A percentile compares a stretch with the other conserved stretches of the same genome.
Evolutionary conservation across 1,139 yeast genomes (phyloP).

Genomic region (Ogataea hybrid): DNA sequence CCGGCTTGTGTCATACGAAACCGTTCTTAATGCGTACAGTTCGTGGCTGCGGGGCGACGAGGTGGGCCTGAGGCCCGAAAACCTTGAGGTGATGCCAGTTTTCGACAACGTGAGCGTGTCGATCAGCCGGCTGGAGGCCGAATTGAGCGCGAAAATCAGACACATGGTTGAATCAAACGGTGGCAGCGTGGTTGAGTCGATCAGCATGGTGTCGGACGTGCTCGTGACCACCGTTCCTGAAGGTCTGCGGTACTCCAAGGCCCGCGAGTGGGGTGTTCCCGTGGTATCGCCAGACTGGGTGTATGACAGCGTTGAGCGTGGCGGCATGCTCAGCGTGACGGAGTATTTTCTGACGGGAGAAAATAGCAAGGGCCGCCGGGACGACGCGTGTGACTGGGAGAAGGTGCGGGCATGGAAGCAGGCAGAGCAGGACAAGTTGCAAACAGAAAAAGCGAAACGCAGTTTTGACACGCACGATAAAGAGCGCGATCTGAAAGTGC

Average conservation of each 20-base stretch:
- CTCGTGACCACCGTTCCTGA: slow-evolving; percentile 48
- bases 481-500: slow-evolving; percentile 29
- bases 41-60: slow-evolving; percentile 54
- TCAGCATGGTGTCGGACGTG: slow-evolving; percentile 49
- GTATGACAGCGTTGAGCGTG: slow-evolving; percentile 57
- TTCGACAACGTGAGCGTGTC: slow-evolving; percentile 28
- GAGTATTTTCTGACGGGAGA: slow-evolving; percentile 39
- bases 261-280: slow-evolving; percentile 64
- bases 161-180: slow-evolving; percentile 40
- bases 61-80: slow-evolving; percentile 17
- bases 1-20: slow-evolving; percentile 46
- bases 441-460: slow-evolving; percentile 12
- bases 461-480: slow-evolving; percentile 14
- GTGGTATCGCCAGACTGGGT: slow-evolving; percentile 78
- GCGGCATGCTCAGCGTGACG: slow-evolving; percentile 52
- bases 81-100: slow-evolving; percentile 12
- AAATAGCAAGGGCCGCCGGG: slow-evolving; percentile 30
- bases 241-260: slow-evolving; percentile 64
- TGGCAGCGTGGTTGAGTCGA: slow-evolving; percentile 62
- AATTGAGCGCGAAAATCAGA: slow-evolving; percentile 30
- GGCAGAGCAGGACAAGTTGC: slow-evolving; percentile 9
- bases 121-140: slow-evolving; percentile 24
- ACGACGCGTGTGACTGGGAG: slow-evolving; percentile 56
- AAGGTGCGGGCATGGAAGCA: slow-evolving; percentile 31
- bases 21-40: slow-evolving; percentile 43